Base-by-base conservation (phyloP, 2,329 filamentous ascomycete genomes). In the Grosmannia clavigera region DNA sequence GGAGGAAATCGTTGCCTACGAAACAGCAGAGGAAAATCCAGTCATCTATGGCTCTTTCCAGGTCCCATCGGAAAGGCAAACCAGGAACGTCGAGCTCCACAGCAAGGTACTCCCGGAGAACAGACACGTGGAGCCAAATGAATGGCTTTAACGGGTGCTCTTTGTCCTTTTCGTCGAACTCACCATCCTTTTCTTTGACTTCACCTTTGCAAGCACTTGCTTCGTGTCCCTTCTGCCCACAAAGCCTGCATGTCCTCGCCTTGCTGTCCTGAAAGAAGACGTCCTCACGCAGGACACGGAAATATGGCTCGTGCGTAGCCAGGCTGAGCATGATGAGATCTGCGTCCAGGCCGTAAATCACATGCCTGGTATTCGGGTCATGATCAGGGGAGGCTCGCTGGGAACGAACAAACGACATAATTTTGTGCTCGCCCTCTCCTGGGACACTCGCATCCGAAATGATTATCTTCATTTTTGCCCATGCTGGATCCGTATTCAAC, bases 21-120 rank as follows among this genome's bases (percentile, higher is more conserved):
- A 97, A 97, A 76, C 95, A 97, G 75, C 92, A 97, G 85, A 97
- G 94, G 72, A 97, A 97, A 16, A 97, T 90, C 94, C 92, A 97
- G 70, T 97, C 92, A 72, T 97, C 94, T 61, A 97, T 82, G 31
- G 92, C 92, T 65, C 94, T 85, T 73, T 99, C 94, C 53, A 99
- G 79, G 70, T 99, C 91, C 73, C 95, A 97, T 59, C 83, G 82
- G 74, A 97, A 97, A 1, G 86, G 86, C 65, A 96, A 82, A 60
- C 85, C 82, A 22, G 90, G 86, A 40, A 96, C 86, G 68, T 88
- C 82, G 67, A 99, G 84, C 73, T 99, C 94, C 58, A 90, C 86
- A 61, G 87, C 91, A 59, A 99, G 80, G 70, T 99, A 99, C 74
- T 99, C 94, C 68, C 94, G 84, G 60, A 99, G 76, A 58, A 96